A percentile compares a stretch with the other conserved stretches of the same genome.
These are phyloP conservation scores for Chaetomium sp. DNA, from an alignment of 2,329 filamentous ascomycete genomes.

Conservation along the genomic window DNA sequence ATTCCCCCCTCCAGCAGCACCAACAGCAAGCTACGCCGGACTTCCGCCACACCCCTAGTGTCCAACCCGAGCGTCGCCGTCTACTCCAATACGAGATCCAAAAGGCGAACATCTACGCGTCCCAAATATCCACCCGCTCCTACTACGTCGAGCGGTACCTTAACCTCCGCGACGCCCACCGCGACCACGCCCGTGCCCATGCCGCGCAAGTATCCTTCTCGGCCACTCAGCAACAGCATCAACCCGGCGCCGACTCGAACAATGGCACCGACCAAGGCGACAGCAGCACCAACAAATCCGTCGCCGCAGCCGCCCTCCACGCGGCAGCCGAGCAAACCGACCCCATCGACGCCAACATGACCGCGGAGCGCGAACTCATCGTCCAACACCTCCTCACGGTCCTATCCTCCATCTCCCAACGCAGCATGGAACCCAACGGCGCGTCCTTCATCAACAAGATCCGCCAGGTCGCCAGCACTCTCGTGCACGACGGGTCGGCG, in stretches of 20 bases:
- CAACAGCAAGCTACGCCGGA: slow-evolving; percentile 41
- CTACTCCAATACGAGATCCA: slow-evolving; percentile 79
- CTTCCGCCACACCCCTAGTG: slow-evolving; percentile 43
- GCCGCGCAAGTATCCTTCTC: slow-evolving; percentile 31
- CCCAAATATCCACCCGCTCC: slow-evolving; percentile 72
- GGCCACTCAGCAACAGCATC: slow-evolving; percentile 26
- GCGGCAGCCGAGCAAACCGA: slow-evolving; percentile 38
- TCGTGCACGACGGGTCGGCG: slow-evolving; percentile 51
- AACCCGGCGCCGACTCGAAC: slow-evolving; percentile 12
- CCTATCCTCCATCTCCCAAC: slow-evolving; percentile 69
- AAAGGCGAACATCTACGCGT: slow-evolving; percentile 83
- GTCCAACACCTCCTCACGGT: slow-evolving; percentile 72
- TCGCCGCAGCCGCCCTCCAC: slow-evolving; percentile 15
- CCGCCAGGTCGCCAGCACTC: slow-evolving; percentile 72
- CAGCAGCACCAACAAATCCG: slow-evolving; percentile 14
- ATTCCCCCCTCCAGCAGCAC: slow-evolving; percentile 29
- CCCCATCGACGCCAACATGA: slow-evolving; percentile 57
- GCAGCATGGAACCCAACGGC: slow-evolving; percentile 72
- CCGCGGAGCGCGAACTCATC: slow-evolving; percentile 70
- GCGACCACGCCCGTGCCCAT: slow-evolving; percentile 35
- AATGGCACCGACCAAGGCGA: neutral
- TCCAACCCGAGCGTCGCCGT: slow-evolving; percentile 44
- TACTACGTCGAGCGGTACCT: slow-evolving; percentile 85
- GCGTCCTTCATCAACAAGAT: slow-evolving; percentile 73
- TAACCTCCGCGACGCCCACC: slow-evolving; percentile 62